Percentiles rank a stretch among this genome's conserved stretches.
These are phyloP conservation scores for Acidomyces sp. DNA, from an alignment of 495 filamentous ascomycete genomes.

Conservation along the genomic window DNA sequence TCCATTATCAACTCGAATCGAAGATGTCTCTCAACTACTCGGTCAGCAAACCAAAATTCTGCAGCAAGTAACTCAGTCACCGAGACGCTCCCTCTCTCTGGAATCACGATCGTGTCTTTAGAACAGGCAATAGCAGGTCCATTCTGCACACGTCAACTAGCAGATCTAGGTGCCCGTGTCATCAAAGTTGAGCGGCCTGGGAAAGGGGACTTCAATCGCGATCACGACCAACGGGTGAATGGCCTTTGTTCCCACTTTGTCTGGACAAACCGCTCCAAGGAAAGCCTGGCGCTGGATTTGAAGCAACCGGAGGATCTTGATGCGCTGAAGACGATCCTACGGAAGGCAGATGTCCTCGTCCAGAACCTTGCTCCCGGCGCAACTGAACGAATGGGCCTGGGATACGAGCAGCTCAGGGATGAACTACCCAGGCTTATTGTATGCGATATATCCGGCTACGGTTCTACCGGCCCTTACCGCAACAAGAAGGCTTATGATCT, in stretches of 20 bases:
- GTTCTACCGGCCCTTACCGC: conserved; percentile 37
- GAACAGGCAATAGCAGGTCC: conserved; percentile 43
- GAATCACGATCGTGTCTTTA: conserved; percentile 38
- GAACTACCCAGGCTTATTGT: conserved; percentile 36
- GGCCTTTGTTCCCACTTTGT: conserved; percentile 40
- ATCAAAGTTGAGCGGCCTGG: conserved; percentile 41
- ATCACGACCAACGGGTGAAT: conserved; percentile 37
- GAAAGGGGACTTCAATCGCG: conserved; percentile 38
- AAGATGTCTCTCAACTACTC: neutral
- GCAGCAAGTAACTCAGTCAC: too few relatives aligned
- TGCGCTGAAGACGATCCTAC: conserved; percentile 33
- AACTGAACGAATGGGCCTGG: conserved; percentile 35
- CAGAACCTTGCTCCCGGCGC: conserved; percentile 41
- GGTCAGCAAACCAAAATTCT: neutral
- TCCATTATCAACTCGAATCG: too few relatives aligned
- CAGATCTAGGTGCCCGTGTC: conserved; percentile 39
- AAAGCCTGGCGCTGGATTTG: conserved; percentile 37
- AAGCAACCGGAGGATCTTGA: conserved; percentile 33
- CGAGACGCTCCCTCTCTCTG: conserved; percentile 31
- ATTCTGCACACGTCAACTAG: conserved; percentile 40
- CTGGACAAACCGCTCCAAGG: conserved; percentile 42
- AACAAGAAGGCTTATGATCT: conserved; percentile 46
- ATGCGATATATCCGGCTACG: conserved; percentile 42
- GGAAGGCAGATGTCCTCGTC: conserved; percentile 38
- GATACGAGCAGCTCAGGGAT: conserved; percentile 31